Conservation (phyloP, 805 yeast genomes). For the Metschnikowia chrysomelidarum region DNA sequence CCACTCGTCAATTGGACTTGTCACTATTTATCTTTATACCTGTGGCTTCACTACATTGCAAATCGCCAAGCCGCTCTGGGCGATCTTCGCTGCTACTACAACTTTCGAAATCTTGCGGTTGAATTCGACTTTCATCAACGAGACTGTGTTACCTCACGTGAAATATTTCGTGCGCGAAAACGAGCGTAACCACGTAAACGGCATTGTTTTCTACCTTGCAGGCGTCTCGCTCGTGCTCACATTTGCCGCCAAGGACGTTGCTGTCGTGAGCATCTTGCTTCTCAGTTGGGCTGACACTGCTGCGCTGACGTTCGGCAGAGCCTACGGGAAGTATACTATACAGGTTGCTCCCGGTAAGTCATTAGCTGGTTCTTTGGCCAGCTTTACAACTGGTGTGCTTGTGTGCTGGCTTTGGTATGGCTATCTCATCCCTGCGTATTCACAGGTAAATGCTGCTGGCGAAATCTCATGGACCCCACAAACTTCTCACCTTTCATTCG, state of each 20-base stretch:
- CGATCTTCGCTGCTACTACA: conserved; percentile 56
- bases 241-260: conserved; percentile 75
- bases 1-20: conserved; percentile 85
- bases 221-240: conserved; percentile 74
- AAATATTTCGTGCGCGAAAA: conserved; percentile 85
- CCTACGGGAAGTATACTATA: conserved; percentile 81
- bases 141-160: conserved; percentile 58
- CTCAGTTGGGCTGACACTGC: conserved; percentile 98
- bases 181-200: conserved; percentile 73
- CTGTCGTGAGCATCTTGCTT: conserved; percentile 69
- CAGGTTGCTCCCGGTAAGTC: conserved; percentile 73
- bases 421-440: conserved; percentile 61
- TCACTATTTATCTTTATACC: conserved; percentile 73
- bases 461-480: conserved; percentile 66
- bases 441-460: conserved; percentile 49
- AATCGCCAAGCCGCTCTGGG: conserved; percentile 58
- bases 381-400: conserved; percentile 68
- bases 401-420: conserved; percentile 73
- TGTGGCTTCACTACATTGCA: conserved; percentile 53
- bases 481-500: conserved; percentile 54
- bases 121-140: conserved; percentile 58
- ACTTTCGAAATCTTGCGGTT: conserved; percentile 69
- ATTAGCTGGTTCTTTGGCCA: conserved; percentile 87
- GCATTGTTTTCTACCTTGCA: conserved; percentile 81
- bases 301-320: conserved; percentile 90